Conservation (phyloP, 2,329 filamentous ascomycete species). For the Cordyceps javanica region DNA sequence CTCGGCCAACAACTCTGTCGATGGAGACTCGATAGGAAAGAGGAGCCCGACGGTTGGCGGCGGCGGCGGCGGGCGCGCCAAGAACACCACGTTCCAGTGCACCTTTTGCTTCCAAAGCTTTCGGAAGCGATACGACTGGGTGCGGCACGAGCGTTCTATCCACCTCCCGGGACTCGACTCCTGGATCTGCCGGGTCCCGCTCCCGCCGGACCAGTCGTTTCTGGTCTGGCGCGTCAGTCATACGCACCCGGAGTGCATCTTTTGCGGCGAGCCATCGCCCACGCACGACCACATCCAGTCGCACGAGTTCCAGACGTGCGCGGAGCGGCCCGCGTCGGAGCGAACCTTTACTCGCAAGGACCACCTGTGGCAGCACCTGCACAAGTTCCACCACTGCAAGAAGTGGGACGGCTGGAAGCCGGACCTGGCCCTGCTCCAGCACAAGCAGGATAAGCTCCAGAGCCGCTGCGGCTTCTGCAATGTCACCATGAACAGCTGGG, state of each 20-base stretch:
- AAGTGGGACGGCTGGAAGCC: conserved; percentile 43
- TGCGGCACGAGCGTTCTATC: conserved; percentile 44
- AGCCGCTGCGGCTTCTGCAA: conserved; percentile 27
- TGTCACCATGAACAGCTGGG: conserved; percentile 21
- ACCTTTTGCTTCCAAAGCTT: conserved; percentile 33
- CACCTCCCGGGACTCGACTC: conserved; percentile 36
- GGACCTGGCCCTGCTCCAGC: conserved; percentile 27
- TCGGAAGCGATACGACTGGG: conserved; percentile 35
- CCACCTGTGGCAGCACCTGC: conserved; percentile 35
- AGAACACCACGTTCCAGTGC: conserved; percentile 27
- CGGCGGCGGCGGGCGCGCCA: not conserved
- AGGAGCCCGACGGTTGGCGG: not conserved
- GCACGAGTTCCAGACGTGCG: conserved; percentile 42
- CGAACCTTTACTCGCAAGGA: conserved; percentile 37
- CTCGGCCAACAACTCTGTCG: conserved; percentile 14
- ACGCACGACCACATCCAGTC: conserved; percentile 30
- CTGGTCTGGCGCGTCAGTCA: conserved; percentile 44
- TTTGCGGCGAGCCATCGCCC: conserved; percentile 30
- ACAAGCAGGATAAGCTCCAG: conserved; percentile 21
- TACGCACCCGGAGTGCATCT: conserved; percentile 34
- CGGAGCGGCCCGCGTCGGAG: conserved; percentile 38
- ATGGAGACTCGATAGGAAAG: not conserved
- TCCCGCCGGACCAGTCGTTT: conserved; percentile 29
- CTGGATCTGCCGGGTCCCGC: conserved; percentile 44
- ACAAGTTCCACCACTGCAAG: conserved; percentile 40